Conservation (phyloP, 2,329 filamentous ascomycete species). For the Sarocladium strictum region DNA sequence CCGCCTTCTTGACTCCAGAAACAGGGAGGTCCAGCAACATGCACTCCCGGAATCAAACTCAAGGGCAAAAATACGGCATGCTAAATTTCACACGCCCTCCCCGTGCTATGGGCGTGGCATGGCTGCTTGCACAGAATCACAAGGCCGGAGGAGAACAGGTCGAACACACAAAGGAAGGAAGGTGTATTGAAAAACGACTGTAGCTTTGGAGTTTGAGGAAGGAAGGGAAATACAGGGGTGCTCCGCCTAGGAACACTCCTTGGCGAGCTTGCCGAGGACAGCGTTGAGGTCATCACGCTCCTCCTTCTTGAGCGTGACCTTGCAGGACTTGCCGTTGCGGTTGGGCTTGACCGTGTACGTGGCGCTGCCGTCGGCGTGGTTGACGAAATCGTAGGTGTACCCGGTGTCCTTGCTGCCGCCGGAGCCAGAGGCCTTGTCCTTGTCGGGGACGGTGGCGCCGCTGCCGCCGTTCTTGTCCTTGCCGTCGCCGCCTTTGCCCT, state of each 20-base stretch:
- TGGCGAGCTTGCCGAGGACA: slow-evolving; percentile 7
- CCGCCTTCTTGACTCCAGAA: too few species aligned
- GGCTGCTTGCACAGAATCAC: too few species aligned
- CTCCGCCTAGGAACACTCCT: slow-evolving; percentile 3
- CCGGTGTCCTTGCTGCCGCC: slow-evolving; percentile 3
- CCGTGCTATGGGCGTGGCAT: too few species aligned
- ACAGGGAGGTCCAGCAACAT: too few species aligned
- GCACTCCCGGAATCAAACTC: too few species aligned
- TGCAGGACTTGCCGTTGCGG: slow-evolving; percentile 7
- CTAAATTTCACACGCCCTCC: too few species aligned
- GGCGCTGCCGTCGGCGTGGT: slow-evolving; percentile 2
- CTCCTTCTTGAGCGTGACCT: not conserved
- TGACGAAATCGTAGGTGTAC: slow-evolving; percentile 1
- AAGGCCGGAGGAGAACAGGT: too few species aligned
- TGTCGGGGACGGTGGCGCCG: not conserved
- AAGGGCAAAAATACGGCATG: too few species aligned
- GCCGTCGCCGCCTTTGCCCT: not conserved
- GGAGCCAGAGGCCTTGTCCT: slow-evolving; percentile 5
- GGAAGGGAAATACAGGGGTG: too few species aligned
- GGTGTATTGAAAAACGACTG: not conserved
- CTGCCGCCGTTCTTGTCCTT: not conserved
- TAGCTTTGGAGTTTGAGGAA: not conserved
- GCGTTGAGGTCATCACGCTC: slow-evolving; percentile 5
- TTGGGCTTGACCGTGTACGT: slow-evolving; percentile 6
- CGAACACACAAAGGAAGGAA: not conserved